Percentiles rank a stretch among this genome's conserved stretches.
Conservation (phyloP, 2,329 filamentous ascomycete genomes). For the Colletotrichum gloeosporioides region DNA sequence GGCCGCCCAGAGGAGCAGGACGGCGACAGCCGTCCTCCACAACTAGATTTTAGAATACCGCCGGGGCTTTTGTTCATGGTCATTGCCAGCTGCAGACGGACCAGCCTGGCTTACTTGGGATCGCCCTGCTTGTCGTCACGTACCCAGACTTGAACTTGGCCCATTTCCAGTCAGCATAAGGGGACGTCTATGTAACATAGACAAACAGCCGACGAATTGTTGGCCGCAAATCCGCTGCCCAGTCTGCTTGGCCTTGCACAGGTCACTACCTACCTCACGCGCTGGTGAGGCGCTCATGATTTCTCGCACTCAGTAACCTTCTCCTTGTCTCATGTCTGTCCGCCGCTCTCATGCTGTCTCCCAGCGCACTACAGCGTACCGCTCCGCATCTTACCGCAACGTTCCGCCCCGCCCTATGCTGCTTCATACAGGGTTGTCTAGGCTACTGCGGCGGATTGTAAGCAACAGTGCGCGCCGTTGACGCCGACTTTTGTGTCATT, state of each 20-base stretch:
- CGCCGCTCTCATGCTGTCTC: background rate
- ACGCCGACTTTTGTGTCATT: background rate
- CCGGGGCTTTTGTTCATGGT: background rate
- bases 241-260: background rate
- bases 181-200: too few relatives aligned
- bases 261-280: background rate
- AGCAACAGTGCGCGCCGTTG: background rate
- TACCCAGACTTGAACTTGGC: background rate
- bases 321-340: background rate
- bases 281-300: background rate
- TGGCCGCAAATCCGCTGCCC: background rate
- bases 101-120: background rate
- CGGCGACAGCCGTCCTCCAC: background rate
- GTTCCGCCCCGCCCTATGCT: background rate
- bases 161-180: too few relatives aligned
- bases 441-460: background rate
- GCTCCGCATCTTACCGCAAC: background rate
- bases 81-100: background rate
- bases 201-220: too few relatives aligned
- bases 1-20: too few relatives aligned
- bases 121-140: background rate
- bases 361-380: background rate
- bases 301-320: background rate
- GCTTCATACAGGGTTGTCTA: background rate
- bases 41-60: too few relatives aligned